Conservation (phyloP, 2,329 filamentous ascomycete species). For the Trichoderma koningiopsis region DNA sequence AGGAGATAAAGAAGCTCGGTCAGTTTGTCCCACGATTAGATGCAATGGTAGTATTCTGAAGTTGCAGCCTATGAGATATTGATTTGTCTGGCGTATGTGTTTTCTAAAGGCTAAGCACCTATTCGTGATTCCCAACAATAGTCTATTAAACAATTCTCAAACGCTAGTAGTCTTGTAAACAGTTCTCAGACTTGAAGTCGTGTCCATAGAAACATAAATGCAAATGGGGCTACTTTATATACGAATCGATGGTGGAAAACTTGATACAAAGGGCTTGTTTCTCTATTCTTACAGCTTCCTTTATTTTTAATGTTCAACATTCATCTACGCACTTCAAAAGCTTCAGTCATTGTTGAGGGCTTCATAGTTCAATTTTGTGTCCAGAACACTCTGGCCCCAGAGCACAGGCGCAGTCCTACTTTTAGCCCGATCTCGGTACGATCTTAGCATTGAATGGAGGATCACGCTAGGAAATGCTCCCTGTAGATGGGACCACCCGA, state of each 20-base stretch:
- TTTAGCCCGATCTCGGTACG: not conserved
- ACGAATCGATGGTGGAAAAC: not conserved
- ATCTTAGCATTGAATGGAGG: too few relatives aligned
- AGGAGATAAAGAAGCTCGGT: not conserved
- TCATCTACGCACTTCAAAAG: not conserved
- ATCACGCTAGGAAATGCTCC: not conserved
- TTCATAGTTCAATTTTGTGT: not conserved
- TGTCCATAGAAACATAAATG: not conserved
- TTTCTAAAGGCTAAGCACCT: not conserved
- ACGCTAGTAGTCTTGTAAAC: too few relatives aligned
- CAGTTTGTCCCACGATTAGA: not conserved
- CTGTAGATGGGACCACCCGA: not conserved
- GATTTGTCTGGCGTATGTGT: not conserved
- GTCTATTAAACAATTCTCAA: not conserved
- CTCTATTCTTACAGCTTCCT: not conserved
- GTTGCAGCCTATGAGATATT: not conserved
- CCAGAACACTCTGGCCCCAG: not conserved
- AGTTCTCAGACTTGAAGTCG: not conserved
- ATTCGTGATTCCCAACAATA: not conserved
- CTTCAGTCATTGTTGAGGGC: not conserved
- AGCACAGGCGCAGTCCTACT: not conserved
- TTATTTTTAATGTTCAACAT: not conserved
- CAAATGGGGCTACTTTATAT: not conserved
- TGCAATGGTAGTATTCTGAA: not conserved
- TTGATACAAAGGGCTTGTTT: not conserved